Evolutionary conservation across 2,329 filamentous ascomycete species (phyloP), one percentile per base, ranked within the genome.

Genomic region (Stachybotrys chartarum): DNA sequence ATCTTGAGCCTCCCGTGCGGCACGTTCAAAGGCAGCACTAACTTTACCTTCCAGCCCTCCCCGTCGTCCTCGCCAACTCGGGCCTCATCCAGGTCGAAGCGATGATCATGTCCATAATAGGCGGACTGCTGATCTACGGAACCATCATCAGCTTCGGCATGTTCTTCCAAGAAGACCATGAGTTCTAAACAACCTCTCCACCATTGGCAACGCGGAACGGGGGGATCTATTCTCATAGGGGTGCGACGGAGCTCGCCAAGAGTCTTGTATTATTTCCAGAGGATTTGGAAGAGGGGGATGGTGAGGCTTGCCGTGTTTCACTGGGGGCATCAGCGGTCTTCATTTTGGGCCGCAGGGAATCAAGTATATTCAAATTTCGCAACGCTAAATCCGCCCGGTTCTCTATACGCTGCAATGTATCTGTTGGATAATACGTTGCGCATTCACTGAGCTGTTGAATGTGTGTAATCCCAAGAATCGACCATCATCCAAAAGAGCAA

Each of bases 111-210:
- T 95, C 90, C 53, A 88, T 99, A 64, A 75, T 93, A 53, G 94
- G 94, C 31, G 94, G 94, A 53, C 78, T 97, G 57, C 77, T 99
- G 69, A 99, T 99, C 70, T 99, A 99, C 75, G 90, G 91, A 56
- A 99, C 94, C 51, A 97, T 99, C 70, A 95, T 99, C 75, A 94
- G 89, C 76, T 99, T 99, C 73, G 87, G 89, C 62, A 89, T 97
- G 85, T 99, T 97, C 78, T 99, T 99, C 80, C 88, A 93, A 70
- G 92, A 97, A 74, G 91, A 97, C 71, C 89, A 96, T 69, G 94
- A 97, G 65, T 99, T 97, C 72, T 97, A 75, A 76, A 65, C 11
- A 24, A 4, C 8, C 35, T 42, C 35, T 6, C 35, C 10, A 42
- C 35, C 10, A 10, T 14, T 42, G 10, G 35, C 35, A 10, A 42